Percentiles rank a stretch among this genome's conserved stretches.
Conservation (phyloP, 345 rosid species). For the Brassica cretica region DNA sequence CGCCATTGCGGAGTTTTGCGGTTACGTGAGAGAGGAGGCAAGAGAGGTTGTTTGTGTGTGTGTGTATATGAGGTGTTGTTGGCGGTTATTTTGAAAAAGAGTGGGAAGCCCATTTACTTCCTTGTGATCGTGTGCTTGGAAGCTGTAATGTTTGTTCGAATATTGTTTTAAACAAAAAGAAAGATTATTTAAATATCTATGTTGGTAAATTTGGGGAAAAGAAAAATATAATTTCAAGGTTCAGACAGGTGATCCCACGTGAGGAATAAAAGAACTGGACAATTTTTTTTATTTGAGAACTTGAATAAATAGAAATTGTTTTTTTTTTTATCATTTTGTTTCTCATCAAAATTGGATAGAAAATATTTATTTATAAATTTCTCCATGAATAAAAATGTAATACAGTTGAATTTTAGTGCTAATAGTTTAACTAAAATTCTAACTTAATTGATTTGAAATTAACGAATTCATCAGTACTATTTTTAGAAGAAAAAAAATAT, state of each 20-base stretch:
- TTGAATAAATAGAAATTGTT: neutral
- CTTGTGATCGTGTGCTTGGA: constrained; percentile 25
- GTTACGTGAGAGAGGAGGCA: constrained; percentile 10
- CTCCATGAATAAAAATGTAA: neutral
- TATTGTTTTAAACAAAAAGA: neutral
- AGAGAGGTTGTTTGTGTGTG: constrained; percentile 22
- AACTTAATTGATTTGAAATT: neutral
- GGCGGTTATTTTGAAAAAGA: constrained; percentile 37
- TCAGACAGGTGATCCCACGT: neutral
- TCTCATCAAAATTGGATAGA: neutral
- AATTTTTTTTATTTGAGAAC: neutral
- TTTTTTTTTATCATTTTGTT: too few relatives aligned
- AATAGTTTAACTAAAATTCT: neutral
- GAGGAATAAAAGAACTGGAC: neutral
- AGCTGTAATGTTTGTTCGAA: neutral
- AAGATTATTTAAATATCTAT: neutral
- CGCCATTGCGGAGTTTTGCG: constrained; percentile 23
- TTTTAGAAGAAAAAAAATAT: neutral
- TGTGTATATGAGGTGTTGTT: constrained; percentile 9
- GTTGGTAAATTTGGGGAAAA: neutral
- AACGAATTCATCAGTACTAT: neutral
- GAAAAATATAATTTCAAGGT: neutral
- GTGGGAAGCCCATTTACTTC: constrained; percentile 33
- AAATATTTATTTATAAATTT: too few relatives aligned
- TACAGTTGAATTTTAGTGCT: neutral